phyloP scores from a whole-genome alignment of 768 basidiomycete genomes.

The Gymnopilus junonius region DNA sequence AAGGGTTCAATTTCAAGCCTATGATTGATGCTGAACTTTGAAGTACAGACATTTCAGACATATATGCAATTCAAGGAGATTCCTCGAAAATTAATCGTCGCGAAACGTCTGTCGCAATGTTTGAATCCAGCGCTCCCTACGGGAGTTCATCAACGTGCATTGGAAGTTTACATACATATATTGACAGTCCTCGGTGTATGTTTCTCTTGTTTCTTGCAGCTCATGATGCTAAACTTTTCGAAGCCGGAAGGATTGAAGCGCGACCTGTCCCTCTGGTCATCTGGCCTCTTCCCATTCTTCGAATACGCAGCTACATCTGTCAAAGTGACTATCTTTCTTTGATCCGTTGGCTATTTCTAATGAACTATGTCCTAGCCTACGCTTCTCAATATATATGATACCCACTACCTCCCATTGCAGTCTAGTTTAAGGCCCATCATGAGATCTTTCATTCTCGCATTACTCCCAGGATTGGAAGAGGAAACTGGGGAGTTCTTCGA shows the following conservation, averaged over 20 bases:
- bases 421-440: conserved; percentile 81
- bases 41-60: conserved; percentile 81
- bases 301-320: conserved; percentile 99
- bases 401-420: conserved; percentile 89
- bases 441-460: conserved; percentile 92
- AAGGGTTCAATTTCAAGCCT: not conserved
- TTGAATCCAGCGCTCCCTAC: conserved; percentile 97
- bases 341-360: not conserved
- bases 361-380: conserved; percentile 58
- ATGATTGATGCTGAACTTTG: conserved; percentile 3
- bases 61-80: conserved; percentile 96
- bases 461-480: conserved; percentile 96
- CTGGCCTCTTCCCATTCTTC: conserved; percentile 97
- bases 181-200: conserved; percentile 89
- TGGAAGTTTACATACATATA: conserved; percentile 95
- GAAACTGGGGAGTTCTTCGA: conserved; percentile 98
- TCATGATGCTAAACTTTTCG: conserved; percentile 12
- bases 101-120: conserved; percentile 95
- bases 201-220: conserved; percentile 9
- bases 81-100: conserved; percentile 90
- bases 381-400: conserved; percentile 90
- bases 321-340: conserved; percentile 53
- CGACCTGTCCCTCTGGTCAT: conserved; percentile 93
- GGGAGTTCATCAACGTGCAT: conserved; percentile 94
- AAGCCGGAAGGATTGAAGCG: conserved; percentile 86